phyloP scores from a whole-genome alignment of 2,329 filamentous ascomycete genomes.

The Cladosporium colombiae region DNA sequence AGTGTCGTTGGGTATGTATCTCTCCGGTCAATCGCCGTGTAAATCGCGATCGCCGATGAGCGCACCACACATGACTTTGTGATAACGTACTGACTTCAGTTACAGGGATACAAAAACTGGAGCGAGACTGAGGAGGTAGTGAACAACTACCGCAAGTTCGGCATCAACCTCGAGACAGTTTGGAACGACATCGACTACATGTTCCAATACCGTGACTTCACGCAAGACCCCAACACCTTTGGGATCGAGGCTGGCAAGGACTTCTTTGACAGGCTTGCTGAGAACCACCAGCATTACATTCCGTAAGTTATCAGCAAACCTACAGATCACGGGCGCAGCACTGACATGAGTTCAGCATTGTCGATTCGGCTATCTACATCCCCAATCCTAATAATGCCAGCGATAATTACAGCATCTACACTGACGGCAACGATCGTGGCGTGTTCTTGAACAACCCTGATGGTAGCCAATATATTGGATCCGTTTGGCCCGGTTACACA shows the following conservation, averaged over 20 bases:
- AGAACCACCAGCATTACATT: constrained; percentile 58
- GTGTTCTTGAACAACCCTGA: constrained; percentile 41
- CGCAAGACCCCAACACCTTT: constrained; percentile 56
- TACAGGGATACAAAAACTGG: constrained; percentile 70
- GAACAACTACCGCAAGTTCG: constrained; percentile 54
- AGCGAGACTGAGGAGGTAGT: constrained; percentile 62
- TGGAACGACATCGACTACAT: constrained; percentile 56
- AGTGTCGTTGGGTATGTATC: constrained; percentile 65
- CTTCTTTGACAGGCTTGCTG: constrained; percentile 57
- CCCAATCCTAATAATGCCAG: constrained; percentile 69
- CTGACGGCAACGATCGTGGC: constrained; percentile 35
- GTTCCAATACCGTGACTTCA: constrained; percentile 62
- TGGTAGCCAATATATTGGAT: constrained; percentile 45
- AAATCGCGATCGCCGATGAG: not conserved
- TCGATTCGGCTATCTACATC: constrained; percentile 67
- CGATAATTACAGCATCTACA: constrained; percentile 57
- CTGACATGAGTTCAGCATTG: constrained; percentile 42
- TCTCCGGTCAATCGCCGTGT: not conserved
- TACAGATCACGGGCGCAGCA: not conserved
- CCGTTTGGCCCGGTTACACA: constrained; percentile 49
- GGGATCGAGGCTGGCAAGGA: constrained; percentile 50
- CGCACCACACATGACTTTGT: not conserved
- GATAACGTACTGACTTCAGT: not conserved
- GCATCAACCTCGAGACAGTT: constrained; percentile 58
- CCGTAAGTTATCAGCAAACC: constrained; percentile 35